phyloP scores from a whole-genome alignment of 2,329 filamentous ascomycete genomes.

The Talaromyces piceae region DNA sequence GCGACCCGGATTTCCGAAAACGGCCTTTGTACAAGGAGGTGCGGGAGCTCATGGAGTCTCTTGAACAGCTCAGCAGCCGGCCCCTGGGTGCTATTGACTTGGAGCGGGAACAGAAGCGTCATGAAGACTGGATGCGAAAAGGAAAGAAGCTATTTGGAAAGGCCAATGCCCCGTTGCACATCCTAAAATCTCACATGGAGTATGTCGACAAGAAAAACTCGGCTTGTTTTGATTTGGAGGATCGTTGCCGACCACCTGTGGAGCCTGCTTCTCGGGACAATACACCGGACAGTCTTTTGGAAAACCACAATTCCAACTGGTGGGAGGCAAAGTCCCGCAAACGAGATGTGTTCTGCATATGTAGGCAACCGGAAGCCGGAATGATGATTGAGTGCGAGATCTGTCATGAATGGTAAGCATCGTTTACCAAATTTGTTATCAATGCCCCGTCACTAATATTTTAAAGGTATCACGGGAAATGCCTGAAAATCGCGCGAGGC shows the following conservation, averaged over 20 bases:
- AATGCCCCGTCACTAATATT: not conserved
- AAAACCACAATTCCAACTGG: constrained; percentile 25
- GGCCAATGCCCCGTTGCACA: constrained; percentile 92
- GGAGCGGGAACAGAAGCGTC: constrained; percentile 86
- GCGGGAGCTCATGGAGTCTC: constrained; percentile 76
- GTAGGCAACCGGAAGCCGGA: constrained; percentile 81
- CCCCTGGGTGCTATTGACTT: constrained; percentile 84
- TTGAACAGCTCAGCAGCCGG: constrained; percentile 87
- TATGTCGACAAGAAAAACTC: constrained; percentile 83
- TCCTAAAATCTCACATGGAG: constrained; percentile 88
- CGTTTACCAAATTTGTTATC: not conserved
- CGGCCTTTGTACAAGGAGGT: constrained; percentile 85
- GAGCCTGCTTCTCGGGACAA: constrained; percentile 86
- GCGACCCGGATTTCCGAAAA: constrained; percentile 64
- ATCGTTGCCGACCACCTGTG: constrained; percentile 81
- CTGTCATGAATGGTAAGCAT: constrained; percentile 85
- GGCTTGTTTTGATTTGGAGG: constrained; percentile 84
- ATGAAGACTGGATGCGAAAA: constrained; percentile 98
- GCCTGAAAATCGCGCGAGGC: constrained; percentile 90
- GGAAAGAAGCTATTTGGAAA: constrained; percentile 98
- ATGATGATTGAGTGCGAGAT: constrained; percentile 99
- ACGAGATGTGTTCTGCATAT: constrained; percentile 94
- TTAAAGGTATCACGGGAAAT: constrained; percentile 89
- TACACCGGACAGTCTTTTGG: constrained; percentile 53
- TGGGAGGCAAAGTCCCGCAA: constrained; percentile 46